A percentile compares a stretch with the other conserved stretches of the same genome.
phyloP scores from a whole-genome alignment of 148 eudicot species.

The Camellia sinensis region DNA sequence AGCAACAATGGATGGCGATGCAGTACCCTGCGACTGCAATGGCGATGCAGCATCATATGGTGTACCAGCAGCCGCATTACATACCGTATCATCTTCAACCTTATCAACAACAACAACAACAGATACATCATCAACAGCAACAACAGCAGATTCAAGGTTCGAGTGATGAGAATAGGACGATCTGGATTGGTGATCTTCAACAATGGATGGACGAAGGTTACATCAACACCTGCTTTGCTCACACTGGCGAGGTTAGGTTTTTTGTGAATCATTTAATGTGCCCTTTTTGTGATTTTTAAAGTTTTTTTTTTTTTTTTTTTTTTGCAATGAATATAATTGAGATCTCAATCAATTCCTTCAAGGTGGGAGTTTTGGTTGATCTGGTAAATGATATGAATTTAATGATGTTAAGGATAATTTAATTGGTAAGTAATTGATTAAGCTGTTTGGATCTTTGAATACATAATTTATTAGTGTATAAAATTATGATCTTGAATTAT shows the following conservation, averaged over 20 bases:
- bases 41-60: constrained; percentile 32
- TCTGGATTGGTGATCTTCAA: constrained; percentile 67
- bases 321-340: neutral
- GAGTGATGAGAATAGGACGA: constrained; percentile 46
- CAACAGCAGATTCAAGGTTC: constrained; percentile 27
- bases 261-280: neutral
- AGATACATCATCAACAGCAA: constrained; percentile 18
- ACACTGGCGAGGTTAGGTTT: constrained; percentile 46
- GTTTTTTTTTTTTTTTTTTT: neutral
- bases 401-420: neutral
- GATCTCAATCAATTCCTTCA: neutral
- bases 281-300: neutral
- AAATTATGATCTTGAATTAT: neutral
- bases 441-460: constrained; percentile 3
- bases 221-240: constrained; percentile 41
- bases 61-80: constrained; percentile 38
- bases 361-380: neutral
- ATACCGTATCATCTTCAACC: constrained; percentile 33
- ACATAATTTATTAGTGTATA: neutral
- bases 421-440: neutral
- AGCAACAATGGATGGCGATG: constrained; percentile 31
- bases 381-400: too few species aligned
- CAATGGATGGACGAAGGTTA: constrained; percentile 67
- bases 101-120: constrained; percentile 18
- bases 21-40: constrained; percentile 18